Evolutionary conservation across 331 rosid genomes (phyloP).

Genomic region (Dryas integrifolia): DNA sequence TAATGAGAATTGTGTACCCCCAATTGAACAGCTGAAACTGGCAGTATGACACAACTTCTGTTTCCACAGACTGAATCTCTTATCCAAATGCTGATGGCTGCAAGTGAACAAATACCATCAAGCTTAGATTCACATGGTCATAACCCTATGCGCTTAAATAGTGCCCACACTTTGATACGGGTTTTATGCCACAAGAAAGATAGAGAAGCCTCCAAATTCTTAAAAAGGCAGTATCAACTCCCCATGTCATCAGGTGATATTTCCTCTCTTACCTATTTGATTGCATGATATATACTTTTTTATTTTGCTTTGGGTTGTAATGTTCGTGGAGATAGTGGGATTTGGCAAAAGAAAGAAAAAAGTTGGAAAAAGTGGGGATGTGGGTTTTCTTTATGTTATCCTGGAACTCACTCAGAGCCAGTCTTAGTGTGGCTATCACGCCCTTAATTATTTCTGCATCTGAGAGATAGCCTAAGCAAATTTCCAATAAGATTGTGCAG

Average conservation of each 20-base stretch:
- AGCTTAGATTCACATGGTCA: conserved; percentile 36
- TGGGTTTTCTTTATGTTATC: not conserved
- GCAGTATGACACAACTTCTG: not conserved
- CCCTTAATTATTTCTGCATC: not conserved
- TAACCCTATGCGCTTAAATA: conserved; percentile 22
- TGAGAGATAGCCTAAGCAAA: not conserved
- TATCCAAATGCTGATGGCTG: conserved; percentile 53
- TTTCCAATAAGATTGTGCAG: not conserved
- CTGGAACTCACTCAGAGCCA: not conserved
- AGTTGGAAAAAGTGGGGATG: not conserved
- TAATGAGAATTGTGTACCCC: not conserved
- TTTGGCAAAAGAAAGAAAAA: not conserved
- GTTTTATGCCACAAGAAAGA: conserved; percentile 59
- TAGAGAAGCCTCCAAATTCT: conserved; percentile 47
- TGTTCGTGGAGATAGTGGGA: not conserved
- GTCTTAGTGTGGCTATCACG: not conserved
- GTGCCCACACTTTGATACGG: conserved; percentile 45
- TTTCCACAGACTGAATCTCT: conserved; percentile 44
- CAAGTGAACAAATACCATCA: conserved; percentile 39
- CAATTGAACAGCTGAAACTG: conserved; percentile 12
- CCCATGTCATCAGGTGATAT: conserved; percentile 53
- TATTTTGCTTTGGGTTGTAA: not conserved
- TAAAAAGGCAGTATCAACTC: conserved; percentile 49
- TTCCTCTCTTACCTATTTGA: not conserved
- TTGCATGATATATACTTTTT: not conserved